phyloP scores from a whole-genome alignment of 1,284 basidiomycete genomes.

The Taiwanofungus camphoratus region DNA sequence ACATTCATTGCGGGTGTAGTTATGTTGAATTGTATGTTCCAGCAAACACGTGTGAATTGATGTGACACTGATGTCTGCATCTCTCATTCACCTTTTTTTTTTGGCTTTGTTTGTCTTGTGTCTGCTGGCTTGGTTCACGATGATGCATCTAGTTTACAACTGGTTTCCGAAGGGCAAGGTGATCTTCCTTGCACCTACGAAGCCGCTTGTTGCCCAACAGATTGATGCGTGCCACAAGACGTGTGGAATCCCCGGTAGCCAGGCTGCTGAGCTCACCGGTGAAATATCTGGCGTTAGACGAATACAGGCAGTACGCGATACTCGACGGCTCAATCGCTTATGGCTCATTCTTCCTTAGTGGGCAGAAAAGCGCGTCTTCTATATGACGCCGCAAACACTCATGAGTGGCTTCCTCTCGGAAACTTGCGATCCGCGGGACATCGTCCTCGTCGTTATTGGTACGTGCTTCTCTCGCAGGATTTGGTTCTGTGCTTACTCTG shows the following conservation, averaged over 20 bases:
- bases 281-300: slow-evolving; percentile 47
- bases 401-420: slow-evolving; percentile 80
- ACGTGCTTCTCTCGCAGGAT: slow-evolving; percentile 13
- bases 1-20: slow-evolving; percentile 97
- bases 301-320: slow-evolving; percentile 52
- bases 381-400: slow-evolving; percentile 97
- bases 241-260: slow-evolving; percentile 88
- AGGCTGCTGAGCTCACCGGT: slow-evolving; percentile 88
- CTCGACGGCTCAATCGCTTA: too few species aligned
- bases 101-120: slow-evolving; percentile 3
- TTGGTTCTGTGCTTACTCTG: not conserved
- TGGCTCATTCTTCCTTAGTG: slow-evolving; percentile 64
- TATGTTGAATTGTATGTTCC: slow-evolving; percentile 89
- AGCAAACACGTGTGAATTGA: too few species aligned
- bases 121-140: not conserved
- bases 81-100: too few species aligned
- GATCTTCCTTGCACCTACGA: slow-evolving; percentile 93
- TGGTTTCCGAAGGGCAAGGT: slow-evolving; percentile 96
- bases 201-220: slow-evolving; percentile 94
- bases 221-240: slow-evolving; percentile 89
- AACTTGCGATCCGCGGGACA: slow-evolving; percentile 73
- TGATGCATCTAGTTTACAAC: slow-evolving; percentile 59
- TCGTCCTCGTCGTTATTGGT: slow-evolving; percentile 83
- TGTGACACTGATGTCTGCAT: too few species aligned
- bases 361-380: slow-evolving; percentile 87